These are phyloP conservation scores for Turritis glabra DNA, from an alignment of 345 rosid species.

Conservation along the genomic window DNA sequence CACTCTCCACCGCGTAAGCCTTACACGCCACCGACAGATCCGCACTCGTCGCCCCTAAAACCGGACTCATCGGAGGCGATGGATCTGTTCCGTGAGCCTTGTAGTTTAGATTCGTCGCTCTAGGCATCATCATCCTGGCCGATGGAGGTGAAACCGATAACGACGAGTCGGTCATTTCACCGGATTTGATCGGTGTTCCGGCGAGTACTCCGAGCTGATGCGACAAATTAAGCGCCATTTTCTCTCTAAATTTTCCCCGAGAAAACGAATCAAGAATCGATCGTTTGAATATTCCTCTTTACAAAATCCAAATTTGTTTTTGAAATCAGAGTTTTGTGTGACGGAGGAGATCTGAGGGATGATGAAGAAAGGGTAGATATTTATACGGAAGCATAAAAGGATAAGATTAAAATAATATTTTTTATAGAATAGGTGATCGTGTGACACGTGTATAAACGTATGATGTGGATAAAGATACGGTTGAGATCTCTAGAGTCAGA, in stretches of 20 bases:
- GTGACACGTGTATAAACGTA: conserved; percentile 41
- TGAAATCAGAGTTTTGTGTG: not conserved
- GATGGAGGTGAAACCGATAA: conserved; percentile 51
- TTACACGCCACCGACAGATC: conserved; percentile 72
- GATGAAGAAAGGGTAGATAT: not conserved
- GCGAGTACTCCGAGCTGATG: conserved; percentile 73
- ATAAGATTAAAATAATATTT: conserved; percentile 38
- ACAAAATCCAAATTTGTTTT: not conserved
- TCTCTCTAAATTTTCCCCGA: not conserved
- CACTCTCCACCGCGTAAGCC: conserved; percentile 50
- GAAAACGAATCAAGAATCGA: conserved; percentile 1
- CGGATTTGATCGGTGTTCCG: conserved; percentile 49
- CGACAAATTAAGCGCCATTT: conserved; percentile 71
- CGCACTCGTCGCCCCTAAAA: conserved; percentile 47
- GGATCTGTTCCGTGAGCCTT: conserved; percentile 37
- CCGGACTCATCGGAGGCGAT: conserved; percentile 66
- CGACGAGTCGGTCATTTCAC: conserved; percentile 39
- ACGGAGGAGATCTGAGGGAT: not conserved
- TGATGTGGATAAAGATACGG: conserved; percentile 44
- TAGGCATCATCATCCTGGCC: conserved; percentile 48
- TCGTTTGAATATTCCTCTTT: not conserved
- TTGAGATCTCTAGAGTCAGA: conserved; percentile 44
- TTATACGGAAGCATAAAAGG: conserved; percentile 38
- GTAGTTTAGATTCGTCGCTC: conserved; percentile 40
- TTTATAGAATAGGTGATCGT: not conserved